Percentiles rank a stretch among this genome's conserved stretches.
These are phyloP conservation scores for Colletotrichum australisinense DNA, from an alignment of 2,329 filamentous ascomycete species.

Conservation along the genomic window DNA sequence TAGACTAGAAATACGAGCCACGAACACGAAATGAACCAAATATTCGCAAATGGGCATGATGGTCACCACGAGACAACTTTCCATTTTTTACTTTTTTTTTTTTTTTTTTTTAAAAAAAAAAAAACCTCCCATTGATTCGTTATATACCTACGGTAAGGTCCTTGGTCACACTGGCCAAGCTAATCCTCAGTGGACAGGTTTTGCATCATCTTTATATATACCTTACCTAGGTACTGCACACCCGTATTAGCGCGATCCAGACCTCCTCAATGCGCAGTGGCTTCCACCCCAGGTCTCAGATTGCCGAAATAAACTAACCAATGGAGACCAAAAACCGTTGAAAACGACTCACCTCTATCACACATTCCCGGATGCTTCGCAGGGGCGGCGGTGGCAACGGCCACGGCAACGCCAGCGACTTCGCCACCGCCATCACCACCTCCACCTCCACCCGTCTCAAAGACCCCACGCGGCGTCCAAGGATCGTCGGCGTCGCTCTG, in stretches of 20 bases:
- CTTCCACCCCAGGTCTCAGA: background rate
- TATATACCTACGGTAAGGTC: background rate
- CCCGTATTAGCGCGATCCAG: background rate
- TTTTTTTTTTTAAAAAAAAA: background rate
- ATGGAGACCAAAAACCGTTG: background rate
- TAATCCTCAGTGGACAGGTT: too few species aligned
- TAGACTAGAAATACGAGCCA: background rate
- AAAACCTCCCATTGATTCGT: background rate
- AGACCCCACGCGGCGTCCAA: background rate
- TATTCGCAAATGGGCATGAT: background rate
- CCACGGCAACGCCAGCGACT: background rate
- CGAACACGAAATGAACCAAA: background rate
- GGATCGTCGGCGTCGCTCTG: background rate
- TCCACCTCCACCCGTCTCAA: background rate
- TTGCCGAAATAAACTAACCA: background rate
- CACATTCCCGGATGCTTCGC: background rate
- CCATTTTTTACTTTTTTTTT: background rate
- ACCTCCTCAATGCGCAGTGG: background rate
- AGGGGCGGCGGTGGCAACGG: background rate
- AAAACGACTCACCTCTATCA: background rate
- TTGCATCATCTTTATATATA: background rate
- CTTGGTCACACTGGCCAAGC: background rate
- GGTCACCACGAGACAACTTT: background rate
- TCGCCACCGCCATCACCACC: background rate
- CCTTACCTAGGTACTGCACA: background rate